These are phyloP conservation scores for Coemansia sp. DNA, from an alignment of 192 early-diverging fungal species.

Conservation along the genomic window DNA sequence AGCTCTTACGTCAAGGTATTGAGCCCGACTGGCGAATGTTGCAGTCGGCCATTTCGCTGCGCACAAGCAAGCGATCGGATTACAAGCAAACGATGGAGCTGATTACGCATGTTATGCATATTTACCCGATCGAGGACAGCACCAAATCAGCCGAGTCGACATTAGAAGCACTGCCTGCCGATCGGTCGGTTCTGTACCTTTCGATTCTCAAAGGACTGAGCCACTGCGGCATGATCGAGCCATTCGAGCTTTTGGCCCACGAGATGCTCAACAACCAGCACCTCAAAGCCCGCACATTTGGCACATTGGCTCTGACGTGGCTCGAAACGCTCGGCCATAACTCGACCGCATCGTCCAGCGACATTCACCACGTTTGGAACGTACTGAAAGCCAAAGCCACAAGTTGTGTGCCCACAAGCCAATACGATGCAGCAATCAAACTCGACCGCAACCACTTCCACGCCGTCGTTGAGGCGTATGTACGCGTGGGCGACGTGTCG, in stretches of 20 bases:
- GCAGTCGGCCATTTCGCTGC: constrained; percentile 19
- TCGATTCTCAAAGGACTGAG: constrained; percentile 39
- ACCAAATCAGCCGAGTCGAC: neutral
- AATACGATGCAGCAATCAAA: neutral
- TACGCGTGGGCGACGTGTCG: constrained; percentile 44
- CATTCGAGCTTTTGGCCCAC: constrained; percentile 33
- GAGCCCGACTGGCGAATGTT: constrained; percentile 16
- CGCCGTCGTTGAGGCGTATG: constrained; percentile 41
- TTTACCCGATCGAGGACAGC: constrained; percentile 1
- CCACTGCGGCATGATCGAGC: constrained; percentile 19
- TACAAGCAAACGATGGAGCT: constrained; percentile 21
- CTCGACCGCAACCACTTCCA: constrained; percentile 47
- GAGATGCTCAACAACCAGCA: constrained; percentile 24
- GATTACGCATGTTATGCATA: constrained; percentile 14
- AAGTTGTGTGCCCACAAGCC: neutral
- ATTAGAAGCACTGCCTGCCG: neutral
- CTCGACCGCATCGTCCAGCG: constrained; percentile 15
- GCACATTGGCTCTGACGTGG: constrained; percentile 32
- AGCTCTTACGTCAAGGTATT: constrained; percentile 35
- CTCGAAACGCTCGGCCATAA: constrained; percentile 32
- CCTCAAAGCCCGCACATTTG: constrained; percentile 22
- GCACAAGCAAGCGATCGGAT: constrained; percentile 11
- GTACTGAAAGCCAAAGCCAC: constrained; percentile 10
- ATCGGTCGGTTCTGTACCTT: constrained; percentile 20
- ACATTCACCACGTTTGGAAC: constrained; percentile 36